Conservation (phyloP, 768 basidiomycete species). For the Mycena epipterygia region DNA sequence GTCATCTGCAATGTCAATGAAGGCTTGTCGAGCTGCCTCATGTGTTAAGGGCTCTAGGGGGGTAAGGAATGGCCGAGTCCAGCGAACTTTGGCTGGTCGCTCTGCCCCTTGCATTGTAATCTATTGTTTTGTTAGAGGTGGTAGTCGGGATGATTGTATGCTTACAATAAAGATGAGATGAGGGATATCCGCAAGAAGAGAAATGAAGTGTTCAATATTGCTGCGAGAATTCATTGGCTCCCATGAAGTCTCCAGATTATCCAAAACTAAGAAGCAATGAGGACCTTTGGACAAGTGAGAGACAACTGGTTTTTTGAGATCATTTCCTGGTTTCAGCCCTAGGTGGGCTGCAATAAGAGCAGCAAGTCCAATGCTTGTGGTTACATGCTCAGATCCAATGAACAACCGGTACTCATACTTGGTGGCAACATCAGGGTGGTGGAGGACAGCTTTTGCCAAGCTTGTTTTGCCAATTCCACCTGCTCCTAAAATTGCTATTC, state of each 20-base stretch:
- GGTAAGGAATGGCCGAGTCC: neutral
- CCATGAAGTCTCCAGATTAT: slow-evolving; percentile 9
- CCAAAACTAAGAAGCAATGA: neutral
- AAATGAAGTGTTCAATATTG: neutral
- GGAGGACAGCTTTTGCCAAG: too few species aligned
- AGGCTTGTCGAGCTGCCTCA: neutral
- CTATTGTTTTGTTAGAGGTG: neutral
- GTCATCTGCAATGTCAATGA: neutral
- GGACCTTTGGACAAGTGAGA: neutral
- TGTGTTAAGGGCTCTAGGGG: neutral
- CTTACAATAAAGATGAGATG: slow-evolving; percentile 1
- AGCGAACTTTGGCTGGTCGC: neutral
- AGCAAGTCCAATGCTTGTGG: too few species aligned
- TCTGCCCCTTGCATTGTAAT: slow-evolving; percentile 12
- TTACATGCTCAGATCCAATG: too few species aligned
- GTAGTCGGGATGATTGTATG: neutral
- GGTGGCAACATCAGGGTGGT: too few species aligned
- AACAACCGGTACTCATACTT: too few species aligned
- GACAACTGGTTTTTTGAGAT: neutral
- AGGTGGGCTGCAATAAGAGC: neutral
- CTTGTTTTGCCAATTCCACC: too few species aligned
- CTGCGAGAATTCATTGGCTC: neutral
- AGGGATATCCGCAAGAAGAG: neutral
- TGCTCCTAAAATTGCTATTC: too few species aligned
- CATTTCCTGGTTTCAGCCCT: neutral